Evolutionary conservation across 2,329 filamentous ascomycete genomes (phyloP), one percentile per base, ranked within the genome.

Genomic region (Aaosphaeria pasadenensis): DNA sequence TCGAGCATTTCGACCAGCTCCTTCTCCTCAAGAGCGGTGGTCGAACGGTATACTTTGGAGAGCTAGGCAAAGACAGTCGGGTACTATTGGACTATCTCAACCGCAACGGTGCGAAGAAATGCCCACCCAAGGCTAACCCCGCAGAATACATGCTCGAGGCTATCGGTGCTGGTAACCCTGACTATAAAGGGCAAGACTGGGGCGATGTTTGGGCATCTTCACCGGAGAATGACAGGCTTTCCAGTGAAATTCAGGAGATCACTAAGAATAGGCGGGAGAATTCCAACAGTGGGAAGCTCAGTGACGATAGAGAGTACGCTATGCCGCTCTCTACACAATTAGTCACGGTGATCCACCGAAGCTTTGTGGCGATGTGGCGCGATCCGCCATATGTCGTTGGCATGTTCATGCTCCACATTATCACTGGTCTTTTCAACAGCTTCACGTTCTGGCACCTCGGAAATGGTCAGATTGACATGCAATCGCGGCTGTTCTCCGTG

Each of bases 401-500:
- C 71, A 86, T 86, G 66, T 64, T 86, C 44, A 73, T 74, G 47
- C 70, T 83, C 4, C 79, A 82, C 55, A 74, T 82, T 43, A 69
- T 74, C 31, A 75, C 74, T 4, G 72, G 71, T 6, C 57, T 77
- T n/a, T 76, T 77, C 69, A 76, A 75, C 55, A 70, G 67, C 28
- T 77, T 77, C 53, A 74, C 74, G 0, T 77, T 77, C 66, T 77
- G 74, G 74, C 66, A 73, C 53, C 64, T 77, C 28, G 70, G 70
- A 3, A 60, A 71, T 46, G 67, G 64, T 13, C 64, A 66, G 44
- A 63, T 71, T 32, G 73, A 75, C 40, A 68, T 76, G 53, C 70
- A 73, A 64, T 85, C 83, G 42, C 78, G 86, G 6, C 77, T 91
- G 6, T 91, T 92, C 70, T 84, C 85, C 6, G 77, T 87, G 47